Base-by-base conservation (phyloP, 768 basidiomycete species). In the Pleurotus eryngii region DNA sequence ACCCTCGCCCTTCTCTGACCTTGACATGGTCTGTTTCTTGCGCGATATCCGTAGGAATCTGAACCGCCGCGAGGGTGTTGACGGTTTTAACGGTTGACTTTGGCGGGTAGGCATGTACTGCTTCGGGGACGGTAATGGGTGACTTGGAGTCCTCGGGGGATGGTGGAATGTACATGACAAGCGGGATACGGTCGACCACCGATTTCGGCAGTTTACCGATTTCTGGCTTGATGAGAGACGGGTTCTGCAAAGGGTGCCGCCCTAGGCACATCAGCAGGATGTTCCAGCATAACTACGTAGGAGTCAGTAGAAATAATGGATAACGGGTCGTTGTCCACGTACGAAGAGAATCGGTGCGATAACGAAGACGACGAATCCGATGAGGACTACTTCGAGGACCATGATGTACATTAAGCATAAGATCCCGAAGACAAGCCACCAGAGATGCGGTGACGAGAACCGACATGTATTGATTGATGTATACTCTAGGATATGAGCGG, bases 381-480 rank as follows among this genome's bases (percentile, higher is more conserved):
- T 80, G 4, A 92, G 62, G 56, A 92, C 68, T 49, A 93, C 84
- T 69, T 93, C 84, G 24, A 77, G 64, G 5, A 82, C 78, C 77
- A 88, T 84, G 55, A 92, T 64, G 65, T 93, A 94, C 75, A 89
- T 85, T 42, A 89, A 82, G 70, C 87, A 85, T 12, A 93, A 73
- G 62, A 93, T 86, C 37, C 83, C 86, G 67, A 94, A 92, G 18
- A 82, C 83, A 46, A 92, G 81, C 89, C 90, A 94, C 91, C 91
- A 94, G 35, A 93, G 72, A 61, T 92, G 87, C 6, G 92, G 92
- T 11, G 91, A 81, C 0, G 87, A 75, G 57, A 76, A 71, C 17
- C 92, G 86, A 57, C 92, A 94, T 14, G 85, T 81, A 60, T 85
- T 76, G 26, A 90, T 73, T 6, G 90, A 88, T 14, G 88, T 88